These are phyloP conservation scores for Boletales sp. DNA, from an alignment of 768 basidiomycete genomes.

Conservation along the genomic window DNA sequence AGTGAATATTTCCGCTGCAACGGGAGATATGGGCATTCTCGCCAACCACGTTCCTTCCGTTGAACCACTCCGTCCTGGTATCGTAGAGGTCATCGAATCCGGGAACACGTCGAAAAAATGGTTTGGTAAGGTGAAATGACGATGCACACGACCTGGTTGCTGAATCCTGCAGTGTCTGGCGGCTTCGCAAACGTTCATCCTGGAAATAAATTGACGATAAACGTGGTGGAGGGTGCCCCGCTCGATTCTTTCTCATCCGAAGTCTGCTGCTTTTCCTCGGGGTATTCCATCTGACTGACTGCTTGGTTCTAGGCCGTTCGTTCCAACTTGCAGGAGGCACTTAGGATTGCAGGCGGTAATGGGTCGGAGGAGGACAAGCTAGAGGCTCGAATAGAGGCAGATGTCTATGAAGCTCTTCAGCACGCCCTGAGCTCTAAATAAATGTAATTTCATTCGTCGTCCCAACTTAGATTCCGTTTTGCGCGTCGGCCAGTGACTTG, in stretches of 20 bases:
- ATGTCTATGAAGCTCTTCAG: constrained; percentile 95
- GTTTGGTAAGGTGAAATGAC: constrained; percentile 69
- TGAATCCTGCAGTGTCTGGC: constrained; percentile 68
- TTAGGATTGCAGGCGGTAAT: constrained; percentile 73
- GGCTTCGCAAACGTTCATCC: constrained; percentile 98
- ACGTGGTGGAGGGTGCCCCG: constrained; percentile 94
- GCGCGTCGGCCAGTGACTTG: background rate
- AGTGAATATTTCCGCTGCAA: constrained; percentile 90
- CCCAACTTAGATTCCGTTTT: constrained; percentile 11
- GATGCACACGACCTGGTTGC: background rate
- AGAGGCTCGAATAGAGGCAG: constrained; percentile 91
- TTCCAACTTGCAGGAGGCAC: constrained; percentile 83
- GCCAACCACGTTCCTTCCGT: constrained; percentile 99
- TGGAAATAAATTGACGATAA: constrained; percentile 94
- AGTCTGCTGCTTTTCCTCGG: constrained; percentile 44
- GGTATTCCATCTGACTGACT: constrained; percentile 3
- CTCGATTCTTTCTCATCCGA: constrained; percentile 88
- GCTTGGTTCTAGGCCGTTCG: constrained; percentile 72
- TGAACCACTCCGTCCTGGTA: constrained; percentile 90
- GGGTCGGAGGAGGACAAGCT: constrained; percentile 92
- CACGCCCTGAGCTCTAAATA: constrained; percentile 64
- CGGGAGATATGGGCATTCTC: constrained; percentile 98
- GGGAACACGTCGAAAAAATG: constrained; percentile 83
- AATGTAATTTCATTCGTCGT: constrained; percentile 7
- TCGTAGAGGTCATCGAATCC: constrained; percentile 91